Base-by-base conservation (phyloP, 192 early-diverging fungal genomes). In the Coemansia sp. region DNA sequence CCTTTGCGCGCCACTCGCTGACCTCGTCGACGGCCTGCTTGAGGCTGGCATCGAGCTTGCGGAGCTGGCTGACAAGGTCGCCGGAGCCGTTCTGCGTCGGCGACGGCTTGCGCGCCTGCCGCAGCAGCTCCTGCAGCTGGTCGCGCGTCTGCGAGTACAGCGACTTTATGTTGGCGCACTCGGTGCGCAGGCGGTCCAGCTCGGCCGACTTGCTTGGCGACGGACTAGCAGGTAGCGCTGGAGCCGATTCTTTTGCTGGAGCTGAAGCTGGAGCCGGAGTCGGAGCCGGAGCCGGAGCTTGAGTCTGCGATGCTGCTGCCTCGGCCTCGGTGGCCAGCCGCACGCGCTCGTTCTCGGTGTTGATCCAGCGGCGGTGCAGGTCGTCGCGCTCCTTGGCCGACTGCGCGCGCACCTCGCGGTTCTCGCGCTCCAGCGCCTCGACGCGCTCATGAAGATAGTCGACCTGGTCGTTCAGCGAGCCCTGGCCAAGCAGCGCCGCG, bases 101-200 rank as follows among this genome's bases (percentile, higher is more conserved):
- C 61, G 43, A 23, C 12, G 13, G 16, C 11, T 45, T 38, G 38
- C 23, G 54, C 26, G 4, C 13, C 21, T 23, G 19, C 23, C 50
- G 21, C 6, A 76, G 67, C 39, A 76, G 70, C 43, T 76, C 79
- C 32, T 81, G 79, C 18, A 81, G 74, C 61, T 81, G 79, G 68
- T 81, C 79, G 57, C 79, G 79, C 0, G 79, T 81, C 74, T 81
- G 79, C 4, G 74, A 69, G 39, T 81, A 81, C 1, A 81, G 68
- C 60, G 79, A 81, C 64, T 76, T 76, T 53, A 76, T 76, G 47
- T 81, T 81, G 58, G 70, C 50, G 56, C 66, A 72, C 18, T 81
- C 79, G 0, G 74, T 64, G 10, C 69, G 79, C 67, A 81, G 61
- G 12, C 71, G 64, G 37, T 75, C 67, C 4, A 53, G 23, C 23